Base-by-base conservation (phyloP, 2,329 filamentous ascomycete genomes). In the Scortechinia acanthostroma region DNA sequence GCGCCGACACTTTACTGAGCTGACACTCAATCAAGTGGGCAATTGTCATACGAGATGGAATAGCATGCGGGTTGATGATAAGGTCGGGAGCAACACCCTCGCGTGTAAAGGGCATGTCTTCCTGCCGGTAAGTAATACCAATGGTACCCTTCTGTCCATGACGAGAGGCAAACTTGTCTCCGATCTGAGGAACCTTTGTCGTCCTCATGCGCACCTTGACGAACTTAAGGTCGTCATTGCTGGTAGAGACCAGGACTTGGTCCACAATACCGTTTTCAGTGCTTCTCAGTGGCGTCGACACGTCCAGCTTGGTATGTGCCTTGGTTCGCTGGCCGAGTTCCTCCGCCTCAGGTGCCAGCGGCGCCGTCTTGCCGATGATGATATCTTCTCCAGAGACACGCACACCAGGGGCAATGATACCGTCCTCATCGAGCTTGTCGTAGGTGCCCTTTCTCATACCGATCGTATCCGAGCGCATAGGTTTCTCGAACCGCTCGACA, bases 41-140 rank as follows among this genome's bases (percentile, higher is more conserved):
- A 82, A 98, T 98, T 2, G 94, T 98, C 93, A 98, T 98, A 80
- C 93, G 93, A 46, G 93, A 98, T 0, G 93, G 93, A 77, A 98
- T 98, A 60, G 93, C 94, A 76, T 98, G 93, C 1, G 93, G 93
- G 66, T 98, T 98, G 74, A 98, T 97, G 65, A 98, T 96, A 51
- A 98, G 76, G 65, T 98, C 94, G 0, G 94, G 93, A 0, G 86
- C 86, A 45, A 98, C 78, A 56, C 94, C 93, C 61, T 97, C 89
- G 28, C 82, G 74, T 2, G 89, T 93, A 65, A 98, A 98, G 0
- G 94, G 94, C 94, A 98, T 98, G 59, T 98, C 94, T 65, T 98
- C 93, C 56, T 95, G 88, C 43, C 91, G 83, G 66, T 94, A 98
- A 1, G 93, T 97, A 52, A 98, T 91, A 80, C 94, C 94, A 59